phyloP scores from a whole-genome alignment of 2,329 filamentous ascomycete genomes.

The Alternaria rosae region DNA sequence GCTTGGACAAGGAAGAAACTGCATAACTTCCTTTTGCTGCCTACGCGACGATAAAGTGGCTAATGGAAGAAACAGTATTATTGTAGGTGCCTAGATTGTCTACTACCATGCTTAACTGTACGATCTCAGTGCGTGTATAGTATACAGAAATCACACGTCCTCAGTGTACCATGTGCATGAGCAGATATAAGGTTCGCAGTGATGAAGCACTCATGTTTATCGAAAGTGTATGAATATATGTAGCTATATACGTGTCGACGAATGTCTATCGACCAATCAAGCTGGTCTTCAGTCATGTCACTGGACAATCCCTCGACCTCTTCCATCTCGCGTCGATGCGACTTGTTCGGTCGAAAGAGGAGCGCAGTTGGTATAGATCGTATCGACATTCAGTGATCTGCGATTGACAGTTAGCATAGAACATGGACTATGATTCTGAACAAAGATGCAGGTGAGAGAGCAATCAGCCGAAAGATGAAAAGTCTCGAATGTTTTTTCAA shows the following conservation, averaged over 20 bases:
- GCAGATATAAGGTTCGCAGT: too few species aligned
- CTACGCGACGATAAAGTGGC: neutral
- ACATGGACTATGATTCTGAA: neutral
- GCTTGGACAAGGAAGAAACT: neutral
- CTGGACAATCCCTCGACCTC: neutral
- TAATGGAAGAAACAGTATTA: neutral
- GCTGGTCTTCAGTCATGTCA: neutral
- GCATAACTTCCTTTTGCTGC: neutral
- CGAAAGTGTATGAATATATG: too few species aligned
- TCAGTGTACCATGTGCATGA: too few species aligned
- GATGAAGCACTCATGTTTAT: too few species aligned
- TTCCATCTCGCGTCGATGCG: neutral
- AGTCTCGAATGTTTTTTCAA: constrained; percentile 45
- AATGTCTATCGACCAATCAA: neutral
- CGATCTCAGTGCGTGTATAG: neutral
- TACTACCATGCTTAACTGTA: neutral
- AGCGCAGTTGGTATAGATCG: neutral
- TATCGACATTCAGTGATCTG: neutral
- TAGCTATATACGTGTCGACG: neutral
- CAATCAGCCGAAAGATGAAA: constrained; percentile 53
- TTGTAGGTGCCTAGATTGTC: neutral
- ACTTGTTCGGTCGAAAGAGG: neutral
- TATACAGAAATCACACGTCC: neutral
- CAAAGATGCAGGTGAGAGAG: constrained; percentile 3
- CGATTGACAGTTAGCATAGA: constrained; percentile 12